Conservation (phyloP, 768 basidiomycete genomes). For the Cubamyces sp. region DNA sequence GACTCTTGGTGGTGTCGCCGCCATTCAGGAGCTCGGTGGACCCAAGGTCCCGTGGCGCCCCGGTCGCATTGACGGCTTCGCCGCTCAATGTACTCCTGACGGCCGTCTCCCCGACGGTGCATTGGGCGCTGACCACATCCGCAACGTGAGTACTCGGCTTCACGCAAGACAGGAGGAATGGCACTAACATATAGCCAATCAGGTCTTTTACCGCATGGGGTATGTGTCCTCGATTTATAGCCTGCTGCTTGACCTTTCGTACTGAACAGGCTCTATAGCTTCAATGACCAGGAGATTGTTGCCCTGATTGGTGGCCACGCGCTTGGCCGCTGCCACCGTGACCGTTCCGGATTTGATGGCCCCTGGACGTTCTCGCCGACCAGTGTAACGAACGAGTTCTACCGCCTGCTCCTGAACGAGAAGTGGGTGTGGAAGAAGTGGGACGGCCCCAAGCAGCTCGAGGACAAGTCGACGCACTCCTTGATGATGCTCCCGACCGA, state of each 20-base stretch:
- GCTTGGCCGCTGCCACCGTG: constrained; percentile 90
- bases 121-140: constrained; percentile 83
- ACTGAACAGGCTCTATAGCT: constrained; percentile 41
- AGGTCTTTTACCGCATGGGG: constrained; percentile 94
- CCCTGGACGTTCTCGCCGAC: constrained; percentile 97
- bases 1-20: constrained; percentile 93
- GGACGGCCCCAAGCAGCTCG: constrained; percentile 90
- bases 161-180: not conserved
- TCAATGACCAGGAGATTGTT: constrained; percentile 98
- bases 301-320: constrained; percentile 94
- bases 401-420: constrained; percentile 84
- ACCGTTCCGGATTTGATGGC: constrained; percentile 81
- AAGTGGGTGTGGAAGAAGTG: constrained; percentile 98
- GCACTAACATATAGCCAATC: not conserved
- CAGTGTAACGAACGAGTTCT: constrained; percentile 86
- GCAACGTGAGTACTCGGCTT: constrained; percentile 54
- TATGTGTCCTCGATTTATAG: constrained; percentile 28
- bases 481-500: constrained; percentile 98
- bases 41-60: constrained; percentile 94
- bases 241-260: not conserved
- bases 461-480: constrained; percentile 86
- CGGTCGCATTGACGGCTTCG: constrained; percentile 88
- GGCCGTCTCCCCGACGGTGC: constrained; percentile 89
- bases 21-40: constrained; percentile 91
- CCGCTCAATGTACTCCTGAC: constrained; percentile 76